These are phyloP conservation scores for Asterophora parasitica DNA, from an alignment of 768 basidiomycete genomes.

Conservation along the genomic window DNA sequence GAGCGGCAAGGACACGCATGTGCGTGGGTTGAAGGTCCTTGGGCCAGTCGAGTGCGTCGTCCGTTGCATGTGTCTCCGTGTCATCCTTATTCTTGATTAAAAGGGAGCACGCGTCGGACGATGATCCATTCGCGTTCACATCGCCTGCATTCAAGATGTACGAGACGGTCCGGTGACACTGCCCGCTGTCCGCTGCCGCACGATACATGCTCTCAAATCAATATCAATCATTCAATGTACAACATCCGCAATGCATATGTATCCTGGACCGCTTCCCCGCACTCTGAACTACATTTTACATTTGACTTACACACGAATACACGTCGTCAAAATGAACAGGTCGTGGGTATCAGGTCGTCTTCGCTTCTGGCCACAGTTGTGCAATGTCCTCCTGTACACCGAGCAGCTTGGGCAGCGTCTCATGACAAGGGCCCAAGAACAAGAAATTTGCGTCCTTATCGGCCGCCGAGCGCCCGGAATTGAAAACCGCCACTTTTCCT, in stretches of 20 bases:
- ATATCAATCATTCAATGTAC: too few relatives aligned
- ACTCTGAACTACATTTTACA: too few relatives aligned
- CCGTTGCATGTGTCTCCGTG: background rate
- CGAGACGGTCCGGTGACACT: slow-evolving; percentile 61
- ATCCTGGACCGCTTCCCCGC: too few relatives aligned
- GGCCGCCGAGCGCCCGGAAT: slow-evolving; percentile 27
- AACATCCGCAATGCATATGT: too few relatives aligned
- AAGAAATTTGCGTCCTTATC: slow-evolving; percentile 42
- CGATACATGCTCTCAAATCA: background rate
- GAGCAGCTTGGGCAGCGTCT: slow-evolving; percentile 35
- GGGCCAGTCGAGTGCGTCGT: slow-evolving; percentile 71
- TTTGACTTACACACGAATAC: too few relatives aligned
- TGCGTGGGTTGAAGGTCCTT: slow-evolving; percentile 83
- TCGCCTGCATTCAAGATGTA: slow-evolving; percentile 64
- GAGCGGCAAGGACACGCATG: slow-evolving; percentile 99
- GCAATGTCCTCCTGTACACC: slow-evolving; percentile 17
- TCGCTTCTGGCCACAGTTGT: slow-evolving; percentile 4
- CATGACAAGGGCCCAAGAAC: slow-evolving; percentile 45
- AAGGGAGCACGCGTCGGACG: slow-evolving; percentile 46
- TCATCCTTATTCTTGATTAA: slow-evolving; percentile 6
- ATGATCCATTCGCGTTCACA: slow-evolving; percentile 73
- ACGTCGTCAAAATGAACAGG: too few relatives aligned
- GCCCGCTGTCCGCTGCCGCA: too few relatives aligned
- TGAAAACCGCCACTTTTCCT: slow-evolving; percentile 37
- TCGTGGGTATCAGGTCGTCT: background rate